A percentile compares a stretch with the other conserved stretches of the same genome.
Conservation (phyloP, 2,329 filamentous ascomycete genomes). For the Teratosphaeria viscida region DNA sequence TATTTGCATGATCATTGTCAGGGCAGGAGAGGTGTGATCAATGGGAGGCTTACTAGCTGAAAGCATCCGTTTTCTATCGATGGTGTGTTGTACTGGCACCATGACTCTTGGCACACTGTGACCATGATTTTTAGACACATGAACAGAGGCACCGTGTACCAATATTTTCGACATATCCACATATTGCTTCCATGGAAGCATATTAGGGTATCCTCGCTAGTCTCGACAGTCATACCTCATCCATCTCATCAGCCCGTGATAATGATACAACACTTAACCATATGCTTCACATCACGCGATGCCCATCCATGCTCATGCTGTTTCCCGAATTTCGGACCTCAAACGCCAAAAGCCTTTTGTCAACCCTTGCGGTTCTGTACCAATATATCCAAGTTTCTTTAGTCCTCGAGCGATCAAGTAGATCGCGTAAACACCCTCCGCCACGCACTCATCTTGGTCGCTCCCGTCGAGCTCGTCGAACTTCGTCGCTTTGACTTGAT, state of each 20-base stretch:
- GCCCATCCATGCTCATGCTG: not conserved
- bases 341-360: not conserved
- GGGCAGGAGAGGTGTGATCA: slow-evolving; percentile 12
- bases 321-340: not conserved
- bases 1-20: slow-evolving; percentile 32
- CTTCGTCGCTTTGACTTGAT: not conserved
- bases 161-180: not conserved
- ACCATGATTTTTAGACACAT: not conserved
- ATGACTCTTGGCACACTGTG: too few relatives aligned
- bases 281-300: not conserved
- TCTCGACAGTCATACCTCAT: not conserved
- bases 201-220: not conserved
- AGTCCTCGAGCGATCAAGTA: not conserved
- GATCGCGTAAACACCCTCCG: slow-evolving; percentile 3
- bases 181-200: not conserved
- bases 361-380: not conserved
- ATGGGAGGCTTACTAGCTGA: not conserved
- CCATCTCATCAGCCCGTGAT: not conserved
- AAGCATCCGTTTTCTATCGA: too few relatives aligned
- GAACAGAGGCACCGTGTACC: not conserved
- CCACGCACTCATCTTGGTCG: slow-evolving; percentile 4
- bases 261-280: not conserved
- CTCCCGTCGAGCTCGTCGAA: slow-evolving; percentile 2
- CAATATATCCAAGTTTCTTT: not conserved
- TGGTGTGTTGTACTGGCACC: too few relatives aligned